Conservation (phyloP, 202 grass and related monocot species). For the Alloteropsis angusta region DNA sequence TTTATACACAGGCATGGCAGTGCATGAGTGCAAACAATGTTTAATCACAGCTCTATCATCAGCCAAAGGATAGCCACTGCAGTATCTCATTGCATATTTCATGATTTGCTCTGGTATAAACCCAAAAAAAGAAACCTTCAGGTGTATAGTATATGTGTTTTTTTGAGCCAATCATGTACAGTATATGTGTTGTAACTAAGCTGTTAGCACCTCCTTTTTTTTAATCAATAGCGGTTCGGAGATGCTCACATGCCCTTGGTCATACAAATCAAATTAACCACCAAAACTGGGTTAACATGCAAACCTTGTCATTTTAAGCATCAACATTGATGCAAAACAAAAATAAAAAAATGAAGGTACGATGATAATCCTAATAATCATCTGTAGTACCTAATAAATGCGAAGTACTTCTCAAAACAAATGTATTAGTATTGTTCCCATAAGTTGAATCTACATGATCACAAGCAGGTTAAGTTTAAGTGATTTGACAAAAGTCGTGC, state of each 20-base stretch:
- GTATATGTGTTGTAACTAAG: not conserved
- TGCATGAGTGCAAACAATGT: constrained; percentile 5
- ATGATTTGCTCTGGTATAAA: not conserved
- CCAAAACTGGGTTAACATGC: not conserved
- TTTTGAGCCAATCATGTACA: too few species aligned
- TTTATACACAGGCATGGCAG: not conserved
- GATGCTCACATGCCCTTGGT: not conserved
- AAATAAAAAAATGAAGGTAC: not conserved
- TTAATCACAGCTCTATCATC: not conserved
- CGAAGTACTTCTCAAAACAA: not conserved
- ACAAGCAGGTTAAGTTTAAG: not conserved
- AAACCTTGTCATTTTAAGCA: not conserved
- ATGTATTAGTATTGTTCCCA: not conserved
- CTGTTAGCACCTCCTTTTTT: not conserved
- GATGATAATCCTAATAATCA: not conserved
- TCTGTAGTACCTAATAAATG: not conserved
- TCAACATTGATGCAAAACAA: not conserved
- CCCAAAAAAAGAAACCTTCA: not conserved
- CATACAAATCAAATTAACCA: constrained; percentile 3
- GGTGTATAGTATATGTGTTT: not conserved
- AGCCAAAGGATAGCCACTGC: not conserved
- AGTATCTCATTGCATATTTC: not conserved
- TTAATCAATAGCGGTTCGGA: not conserved
- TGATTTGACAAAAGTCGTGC: not conserved
- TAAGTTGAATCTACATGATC: not conserved